Base-by-base conservation (phyloP, 1,139 yeast species). In the Yamadazyma sp. region DNA sequence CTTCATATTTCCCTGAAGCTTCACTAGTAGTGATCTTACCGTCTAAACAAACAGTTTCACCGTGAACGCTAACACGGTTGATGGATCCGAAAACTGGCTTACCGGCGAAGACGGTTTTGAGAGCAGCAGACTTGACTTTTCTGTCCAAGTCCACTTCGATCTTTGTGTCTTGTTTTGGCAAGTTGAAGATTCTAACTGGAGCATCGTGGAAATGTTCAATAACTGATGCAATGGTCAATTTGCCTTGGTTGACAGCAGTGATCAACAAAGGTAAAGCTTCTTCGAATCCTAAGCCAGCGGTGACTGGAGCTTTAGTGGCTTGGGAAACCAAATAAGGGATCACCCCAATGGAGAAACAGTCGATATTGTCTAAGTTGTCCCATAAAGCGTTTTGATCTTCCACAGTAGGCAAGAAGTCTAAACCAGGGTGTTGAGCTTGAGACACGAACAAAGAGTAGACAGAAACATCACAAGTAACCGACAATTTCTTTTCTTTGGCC, bases 381-480 rank as follows among this genome's bases (percentile, higher is more conserved):
- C 98, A 91, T 54, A 92, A 76, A 43, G 83, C 87, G 27, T 71
- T 74, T 66, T 87, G 95, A 57, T 88, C 96, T 50, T 78, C 83
- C 61, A 75, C 74, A 28, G 92, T 73, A 50, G 97, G 97, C 61
- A 91, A 72, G 73, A 82, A 81, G 23, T 66, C 59, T 50, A 87
- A 81, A 53, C 79, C 78, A 58, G 77, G 79, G 25, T 42, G 38
- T 31, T 87, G 91, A 32, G 77, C 79, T 62, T 79, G 85, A 36
- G 87, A 75, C 48, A 86, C 69, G 71, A 88, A 89, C 60, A 91
- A 73, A 4, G 95, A 73, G 60, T 81, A 83, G 37, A 92, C 82
- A 18, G 92, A 73, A 47, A 87, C 95, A 64, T 92, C 98, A 65
- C 95, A 87, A 31, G 98, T 88, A 33, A 92, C 96, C 50, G 76